These are phyloP conservation scores for Sporisorium graminicola DNA, from an alignment of 1,284 basidiomycete species.

Conservation along the genomic window DNA sequence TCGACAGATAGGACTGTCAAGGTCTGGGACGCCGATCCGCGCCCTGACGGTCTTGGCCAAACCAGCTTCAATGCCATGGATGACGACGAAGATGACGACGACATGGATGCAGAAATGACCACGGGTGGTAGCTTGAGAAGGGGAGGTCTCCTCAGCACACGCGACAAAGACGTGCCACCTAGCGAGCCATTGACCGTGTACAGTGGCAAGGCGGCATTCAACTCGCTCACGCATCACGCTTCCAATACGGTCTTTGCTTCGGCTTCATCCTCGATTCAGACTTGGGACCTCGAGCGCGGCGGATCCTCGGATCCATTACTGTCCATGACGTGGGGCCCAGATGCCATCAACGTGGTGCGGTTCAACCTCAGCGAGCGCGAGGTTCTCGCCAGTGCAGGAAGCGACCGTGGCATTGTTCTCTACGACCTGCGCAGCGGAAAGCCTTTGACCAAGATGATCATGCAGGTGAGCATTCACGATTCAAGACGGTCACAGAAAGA, in stretches of 20 bases:
- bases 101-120: slow-evolving; percentile 54
- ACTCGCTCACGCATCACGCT: slow-evolving; percentile 93
- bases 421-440: slow-evolving; percentile 97
- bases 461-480: slow-evolving; percentile 72
- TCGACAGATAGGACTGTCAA: slow-evolving; percentile 92
- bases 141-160: slow-evolving; percentile 58
- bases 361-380: slow-evolving; percentile 96
- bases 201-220: slow-evolving; percentile 70
- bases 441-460: slow-evolving; percentile 88
- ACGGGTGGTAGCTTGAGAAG: slow-evolving; percentile 53
- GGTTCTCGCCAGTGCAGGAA: slow-evolving; percentile 91
- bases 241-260: slow-evolving; percentile 90
- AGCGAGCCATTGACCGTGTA: slow-evolving; percentile 65
- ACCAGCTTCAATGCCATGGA: slow-evolving; percentile 53
- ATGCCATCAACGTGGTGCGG: slow-evolving; percentile 86
- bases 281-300: slow-evolving; percentile 91
- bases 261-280: slow-evolving; percentile 90
- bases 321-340: slow-evolving; percentile 72
- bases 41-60: slow-evolving; percentile 68
- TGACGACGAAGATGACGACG: slow-evolving; percentile 67
- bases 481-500: background rate
- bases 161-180: slow-evolving; percentile 45
- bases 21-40: slow-evolving; percentile 78
- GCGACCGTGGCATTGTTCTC: slow-evolving; percentile 92
- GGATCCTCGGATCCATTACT: slow-evolving; percentile 76